Conservation (phyloP, 2,329 filamentous ascomycete species). For the Venturia oleaginea region DNA sequence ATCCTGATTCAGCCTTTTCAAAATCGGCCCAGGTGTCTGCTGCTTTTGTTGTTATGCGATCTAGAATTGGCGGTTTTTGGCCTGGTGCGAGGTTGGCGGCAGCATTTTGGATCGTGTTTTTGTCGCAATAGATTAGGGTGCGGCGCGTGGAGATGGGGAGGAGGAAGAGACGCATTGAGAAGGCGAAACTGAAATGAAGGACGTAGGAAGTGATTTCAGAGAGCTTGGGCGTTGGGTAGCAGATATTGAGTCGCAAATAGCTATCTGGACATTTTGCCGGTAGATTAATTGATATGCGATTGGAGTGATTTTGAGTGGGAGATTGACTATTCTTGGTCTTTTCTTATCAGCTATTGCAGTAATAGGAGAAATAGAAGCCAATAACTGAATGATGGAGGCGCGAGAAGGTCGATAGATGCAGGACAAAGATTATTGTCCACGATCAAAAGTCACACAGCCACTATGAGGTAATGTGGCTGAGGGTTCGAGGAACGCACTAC, state of each 20-base stretch:
- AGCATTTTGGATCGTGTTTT: slow-evolving; percentile 43
- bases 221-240: not conserved
- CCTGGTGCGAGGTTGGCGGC: slow-evolving; percentile 6
- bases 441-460: not conserved
- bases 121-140: slow-evolving; percentile 86
- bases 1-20: slow-evolving; percentile 76
- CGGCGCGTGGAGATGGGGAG: slow-evolving; percentile 86
- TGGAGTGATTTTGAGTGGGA: not conserved
- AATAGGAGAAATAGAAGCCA: not conserved
- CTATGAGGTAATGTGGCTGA: not conserved
- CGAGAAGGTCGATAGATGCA: not conserved
- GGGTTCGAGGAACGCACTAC: too few species aligned
- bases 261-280: slow-evolving; percentile 2
- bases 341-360: not conserved
- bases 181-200: not conserved
- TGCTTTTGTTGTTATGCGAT: slow-evolving; percentile 62
- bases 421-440: not conserved
- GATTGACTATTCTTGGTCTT: not conserved
- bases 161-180: slow-evolving; percentile 78
- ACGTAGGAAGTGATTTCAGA: too few species aligned
- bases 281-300: not conserved
- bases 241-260: not conserved
- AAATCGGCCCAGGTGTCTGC: slow-evolving; percentile 73
- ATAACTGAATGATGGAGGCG: not conserved
- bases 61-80: slow-evolving; percentile 25